Conservation (phyloP, 192 early-diverging fungal genomes). For the Spizellomyces sp. region DNA sequence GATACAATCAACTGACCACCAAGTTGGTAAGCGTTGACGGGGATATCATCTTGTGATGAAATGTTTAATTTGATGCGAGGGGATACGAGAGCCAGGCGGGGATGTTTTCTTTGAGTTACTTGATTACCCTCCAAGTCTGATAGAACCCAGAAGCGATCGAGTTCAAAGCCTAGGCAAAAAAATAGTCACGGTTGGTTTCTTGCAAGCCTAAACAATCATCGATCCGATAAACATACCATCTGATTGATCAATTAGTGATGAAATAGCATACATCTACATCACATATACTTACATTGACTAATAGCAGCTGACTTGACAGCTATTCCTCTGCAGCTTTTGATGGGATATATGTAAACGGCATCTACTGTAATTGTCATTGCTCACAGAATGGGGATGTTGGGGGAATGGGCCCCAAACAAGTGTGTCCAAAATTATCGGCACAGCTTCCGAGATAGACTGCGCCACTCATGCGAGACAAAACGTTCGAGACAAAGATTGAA, state of each 20-base stretch:
- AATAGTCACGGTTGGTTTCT: background rate
- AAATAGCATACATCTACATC: background rate
- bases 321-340: slow-evolving; percentile 47
- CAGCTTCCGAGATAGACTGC: too few relatives aligned
- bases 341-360: slow-evolving; percentile 43
- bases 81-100: slow-evolving; percentile 40
- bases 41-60: background rate
- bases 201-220: background rate
- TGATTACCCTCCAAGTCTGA: slow-evolving; percentile 15
- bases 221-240: background rate
- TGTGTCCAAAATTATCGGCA: too few relatives aligned
- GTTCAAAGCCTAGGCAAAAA: slow-evolving; percentile 34
- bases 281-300: slow-evolving; percentile 2
- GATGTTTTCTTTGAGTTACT: slow-evolving; percentile 40
- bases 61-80: slow-evolving; percentile 16
- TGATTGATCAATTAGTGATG: background rate
- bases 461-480: too few relatives aligned
- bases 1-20: slow-evolving; percentile 36
- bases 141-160: slow-evolving; percentile 51
- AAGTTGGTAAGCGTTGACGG: slow-evolving; percentile 17
- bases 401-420: too few relatives aligned
- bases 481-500: too few relatives aligned
- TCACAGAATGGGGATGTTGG: too few relatives aligned
- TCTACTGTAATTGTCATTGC: slow-evolving; percentile 4
- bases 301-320: slow-evolving; percentile 20